A percentile compares a stretch with the other conserved stretches of the same genome.
These are phyloP conservation scores for Fusarium veterinarium DNA, from an alignment of 2,329 filamentous ascomycete species.

Conservation along the genomic window DNA sequence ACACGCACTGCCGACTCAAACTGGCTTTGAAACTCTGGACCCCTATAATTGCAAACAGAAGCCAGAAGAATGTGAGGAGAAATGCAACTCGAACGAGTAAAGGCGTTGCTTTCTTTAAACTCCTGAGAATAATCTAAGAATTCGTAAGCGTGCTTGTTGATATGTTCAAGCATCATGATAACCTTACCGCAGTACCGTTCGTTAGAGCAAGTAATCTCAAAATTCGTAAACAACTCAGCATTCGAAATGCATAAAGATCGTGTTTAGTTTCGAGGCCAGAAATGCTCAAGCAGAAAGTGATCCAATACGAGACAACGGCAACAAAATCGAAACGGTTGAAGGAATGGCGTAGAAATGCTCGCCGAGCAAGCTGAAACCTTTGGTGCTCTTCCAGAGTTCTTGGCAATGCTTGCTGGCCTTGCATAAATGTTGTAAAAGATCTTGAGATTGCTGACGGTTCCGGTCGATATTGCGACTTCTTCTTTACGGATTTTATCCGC, in stretches of 20 bases:
- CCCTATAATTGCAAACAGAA: slow-evolving; percentile 95
- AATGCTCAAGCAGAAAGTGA: slow-evolving; percentile 80
- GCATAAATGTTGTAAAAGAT: slow-evolving; percentile 83
- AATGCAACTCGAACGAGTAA: slow-evolving; percentile 93
- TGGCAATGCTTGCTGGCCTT: slow-evolving; percentile 65
- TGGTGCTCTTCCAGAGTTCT: slow-evolving; percentile 81
- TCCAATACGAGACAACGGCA: slow-evolving; percentile 95
- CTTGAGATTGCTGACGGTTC: slow-evolving; percentile 76
- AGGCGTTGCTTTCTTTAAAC: slow-evolving; percentile 94
- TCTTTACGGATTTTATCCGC: slow-evolving; percentile 74
- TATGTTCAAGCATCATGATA: background rate
- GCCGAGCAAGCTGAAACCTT: slow-evolving; percentile 84
- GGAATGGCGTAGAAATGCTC: slow-evolving; percentile 92
- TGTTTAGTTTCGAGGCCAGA: slow-evolving; percentile 74
- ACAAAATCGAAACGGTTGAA: slow-evolving; percentile 97
- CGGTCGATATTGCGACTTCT: slow-evolving; percentile 58
- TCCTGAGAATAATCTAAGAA: slow-evolving; percentile 85
- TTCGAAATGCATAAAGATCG: slow-evolving; percentile 91
- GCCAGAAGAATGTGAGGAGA: slow-evolving; percentile 96
- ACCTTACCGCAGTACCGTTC: slow-evolving; percentile 86
- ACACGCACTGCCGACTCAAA: slow-evolving; percentile 80
- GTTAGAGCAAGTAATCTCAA: slow-evolving; percentile 90
- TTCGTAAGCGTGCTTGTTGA: slow-evolving; percentile 16
- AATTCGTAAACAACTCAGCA: slow-evolving; percentile 96
- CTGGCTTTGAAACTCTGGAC: slow-evolving; percentile 96